Evolutionary conservation across 495 filamentous ascomycete species (phyloP), one percentile per base, ranked within the genome.

Genomic region (Penicillium roqueforti): DNA sequence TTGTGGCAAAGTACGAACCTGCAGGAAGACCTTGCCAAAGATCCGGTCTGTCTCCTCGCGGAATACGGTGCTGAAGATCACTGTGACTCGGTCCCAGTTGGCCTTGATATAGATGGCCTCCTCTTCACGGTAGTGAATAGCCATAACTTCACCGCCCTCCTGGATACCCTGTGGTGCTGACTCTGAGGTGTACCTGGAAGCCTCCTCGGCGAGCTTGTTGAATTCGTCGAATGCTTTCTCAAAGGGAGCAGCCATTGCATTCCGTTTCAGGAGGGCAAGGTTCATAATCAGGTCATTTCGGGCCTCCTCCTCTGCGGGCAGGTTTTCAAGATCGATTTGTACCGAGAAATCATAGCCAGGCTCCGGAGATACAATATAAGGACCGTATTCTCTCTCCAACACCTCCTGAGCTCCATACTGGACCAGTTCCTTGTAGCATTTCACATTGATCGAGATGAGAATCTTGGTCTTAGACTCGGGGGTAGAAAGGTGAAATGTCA

Each of bases 81-180:
- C 92, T 1, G 93, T 98, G 36, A 98, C 95, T 49, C 93, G 86
- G 67, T 98, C 93, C 68, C 91, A 87, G 69, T 87, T 95, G 29
- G 93, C 92, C 72, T 97, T 96, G 77, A 98, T 90, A 71, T 96
- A 98, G 66, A 98, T 97, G n/a, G 93, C 93, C 68, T 98, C 93
- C 75, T 97, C 93, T 58, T 98, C 95, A 16, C 93, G 86, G 75
- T 98, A 97, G 61, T 97, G 92, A 54, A 98, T 93, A 3, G 92
- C 87, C 87, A 93, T 96, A 22, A 97, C 87, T 58, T 95, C 86
- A 36, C 91, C 91, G 26, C 91, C 90, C 75, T 96, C 92, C 62
- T 80, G 74, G 31, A 95, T 78, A 40, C 91, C 91, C 65, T 92
- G 86, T 1, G 93, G 93, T 13, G 95, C 95, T 39, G 90, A 86